Conservation (phyloP, 305 asterid species). For the Fraxinus nigra region DNA sequence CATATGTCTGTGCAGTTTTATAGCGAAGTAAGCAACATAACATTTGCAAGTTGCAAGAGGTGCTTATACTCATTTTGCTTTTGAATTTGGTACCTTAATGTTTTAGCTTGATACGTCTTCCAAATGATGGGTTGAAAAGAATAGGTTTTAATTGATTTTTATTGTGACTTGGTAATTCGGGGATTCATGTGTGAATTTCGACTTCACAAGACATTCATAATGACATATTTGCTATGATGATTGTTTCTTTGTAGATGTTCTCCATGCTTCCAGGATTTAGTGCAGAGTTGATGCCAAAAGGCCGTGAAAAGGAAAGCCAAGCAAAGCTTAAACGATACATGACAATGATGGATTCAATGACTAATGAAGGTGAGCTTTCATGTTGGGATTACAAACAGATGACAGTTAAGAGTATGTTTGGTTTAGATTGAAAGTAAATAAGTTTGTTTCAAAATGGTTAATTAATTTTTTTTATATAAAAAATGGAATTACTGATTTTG, state of each 20-base stretch:
- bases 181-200: not conserved
- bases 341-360: slow-evolving; percentile 99
- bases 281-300: slow-evolving; percentile 93
- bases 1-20: not conserved
- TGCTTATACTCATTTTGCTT: not conserved
- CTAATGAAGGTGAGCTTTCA: slow-evolving; percentile 67
- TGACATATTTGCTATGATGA: too few relatives aligned
- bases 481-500: not conserved
- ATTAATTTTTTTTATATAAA: not conserved
- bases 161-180: not conserved
- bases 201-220: slow-evolving; percentile 2
- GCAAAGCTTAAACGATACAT: slow-evolving; percentile 86
- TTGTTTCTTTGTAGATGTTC: slow-evolving; percentile 56
- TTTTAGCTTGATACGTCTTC: not conserved
- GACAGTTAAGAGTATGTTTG: not conserved
- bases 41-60: not conserved
- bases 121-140: not conserved
- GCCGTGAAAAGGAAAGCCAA: slow-evolving; percentile 90
- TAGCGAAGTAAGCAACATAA: not conserved
- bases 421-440: not conserved
- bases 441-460: not conserved
- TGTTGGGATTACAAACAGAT: not conserved
- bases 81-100: not conserved
- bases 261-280: slow-evolving; percentile 96
- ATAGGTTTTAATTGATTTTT: not conserved